Evolutionary conservation across 768 basidiomycete species (phyloP), one percentile per base, ranked within the genome.

Genomic region (Cyclocybe cylindracea): DNA sequence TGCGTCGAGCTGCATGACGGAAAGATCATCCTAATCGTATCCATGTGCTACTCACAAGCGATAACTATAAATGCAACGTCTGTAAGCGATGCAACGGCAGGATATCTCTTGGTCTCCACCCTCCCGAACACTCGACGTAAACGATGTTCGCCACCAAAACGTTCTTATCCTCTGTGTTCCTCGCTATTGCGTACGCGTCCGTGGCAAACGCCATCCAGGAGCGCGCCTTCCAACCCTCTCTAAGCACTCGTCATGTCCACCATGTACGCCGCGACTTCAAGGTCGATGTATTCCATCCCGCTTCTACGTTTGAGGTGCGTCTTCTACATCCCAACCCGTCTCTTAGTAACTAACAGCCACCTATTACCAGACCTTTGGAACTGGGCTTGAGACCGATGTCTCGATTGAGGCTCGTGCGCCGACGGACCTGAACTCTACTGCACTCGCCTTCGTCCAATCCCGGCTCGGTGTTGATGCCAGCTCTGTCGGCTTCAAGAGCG

Each of bases 271-370:
- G 65, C 11, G 63, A 54, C 3, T 49, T 69, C 46, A 47, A 58
- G 45, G 49, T 66, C 24, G 58, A 66, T 44, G 51, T 57, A 10
- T 66, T 59, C 57, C 61, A 69, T 43, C 67, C 67, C 32, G 54
- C 52, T 36, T 52, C 57, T 7, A 51, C 57, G 7, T 69, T 49
- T 51, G 63, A 69, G 62, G 66, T 63, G 39, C 40, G 51, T 45
- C 35, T 40, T 32, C 33, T 36, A 8, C 13, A 36, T 33, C 29
- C 9, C 31, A 24, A 31, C 31, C 31, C 11, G 8, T 16, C 1
- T 29, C 4, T 24, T 14, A 5, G 13, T 31, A 33, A 11, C n/a
- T 19, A n/a, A 37, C 10, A 18, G 33, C 8, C 24, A 40, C 43
- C 24, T 24, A 5, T 47, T 2, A 19, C n/a, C 38, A 71, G 69